A percentile compares a stretch with the other conserved stretches of the same genome.
Conservation (phyloP, 1,284 basidiomycete genomes). For the Ceratobasidium sp. region DNA sequence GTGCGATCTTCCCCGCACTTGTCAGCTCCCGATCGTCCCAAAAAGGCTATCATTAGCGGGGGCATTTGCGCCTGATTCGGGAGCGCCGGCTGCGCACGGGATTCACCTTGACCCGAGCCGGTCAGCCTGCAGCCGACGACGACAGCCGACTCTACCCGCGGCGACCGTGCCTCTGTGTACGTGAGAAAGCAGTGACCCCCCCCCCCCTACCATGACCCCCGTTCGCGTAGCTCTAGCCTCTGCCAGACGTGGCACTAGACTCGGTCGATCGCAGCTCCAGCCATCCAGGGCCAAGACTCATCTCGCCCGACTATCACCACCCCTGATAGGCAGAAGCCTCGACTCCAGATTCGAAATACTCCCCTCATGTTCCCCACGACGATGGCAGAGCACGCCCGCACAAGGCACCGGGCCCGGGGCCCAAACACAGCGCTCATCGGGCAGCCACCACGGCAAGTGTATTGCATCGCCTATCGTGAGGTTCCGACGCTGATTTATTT, state of each 20-base stretch:
- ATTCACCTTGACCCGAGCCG: constrained; percentile 13
- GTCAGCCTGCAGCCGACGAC: constrained; percentile 1
- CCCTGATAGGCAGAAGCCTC: constrained; percentile 12
- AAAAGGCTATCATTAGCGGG: constrained; percentile 37
- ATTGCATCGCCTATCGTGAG: constrained; percentile 25
- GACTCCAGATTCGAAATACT: neutral
- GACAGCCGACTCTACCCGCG: neutral
- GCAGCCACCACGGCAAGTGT: constrained; percentile 13
- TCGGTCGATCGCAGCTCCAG: neutral
- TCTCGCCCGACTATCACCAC: constrained; percentile 6
- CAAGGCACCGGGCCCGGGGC: constrained; percentile 6
- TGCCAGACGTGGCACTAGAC: constrained; percentile 18
- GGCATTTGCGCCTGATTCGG: constrained; percentile 16
- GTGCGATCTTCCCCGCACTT: neutral
- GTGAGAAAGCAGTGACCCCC: neutral
- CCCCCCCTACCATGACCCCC: constrained; percentile 11
- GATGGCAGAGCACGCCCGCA: constrained; percentile 18
- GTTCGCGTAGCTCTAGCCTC: constrained; percentile 9
- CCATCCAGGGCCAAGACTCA: constrained; percentile 21
- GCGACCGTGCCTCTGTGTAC: neutral
- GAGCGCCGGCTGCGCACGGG: neutral
- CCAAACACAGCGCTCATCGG: constrained; percentile 22
- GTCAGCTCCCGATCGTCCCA: constrained; percentile 6
- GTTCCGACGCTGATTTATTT: constrained; percentile 17
- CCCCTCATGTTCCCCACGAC: constrained; percentile 15